Percentiles rank a stretch among this genome's conserved stretches.
Evolutionary conservation across 2,329 filamentous ascomycete genomes (phyloP).

Genomic region (Verticillium dahliae): DNA sequence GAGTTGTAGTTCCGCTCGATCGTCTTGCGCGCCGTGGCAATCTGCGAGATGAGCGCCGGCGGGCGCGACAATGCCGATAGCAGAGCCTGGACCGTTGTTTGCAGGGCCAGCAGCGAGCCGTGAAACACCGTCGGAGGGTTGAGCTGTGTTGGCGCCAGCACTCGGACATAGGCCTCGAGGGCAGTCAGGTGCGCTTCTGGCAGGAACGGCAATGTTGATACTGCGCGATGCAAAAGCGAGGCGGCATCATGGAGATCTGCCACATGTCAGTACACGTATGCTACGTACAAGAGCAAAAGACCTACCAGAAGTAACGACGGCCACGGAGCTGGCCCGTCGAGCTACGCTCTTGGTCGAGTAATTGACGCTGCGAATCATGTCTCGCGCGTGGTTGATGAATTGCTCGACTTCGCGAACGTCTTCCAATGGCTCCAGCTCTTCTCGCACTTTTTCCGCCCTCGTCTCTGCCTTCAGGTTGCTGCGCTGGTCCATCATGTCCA

Average conservation of each 20-base stretch:
- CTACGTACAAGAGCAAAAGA: background rate
- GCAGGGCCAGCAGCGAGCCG: constrained; percentile 69
- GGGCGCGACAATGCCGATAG: constrained; percentile 74
- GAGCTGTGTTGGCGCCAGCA: constrained; percentile 60
- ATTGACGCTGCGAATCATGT: constrained; percentile 81
- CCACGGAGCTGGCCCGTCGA: constrained; percentile 68
- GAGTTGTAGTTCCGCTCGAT: constrained; percentile 72
- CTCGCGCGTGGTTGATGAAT: constrained; percentile 84
- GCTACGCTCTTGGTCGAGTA: constrained; percentile 77
- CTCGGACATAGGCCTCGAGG: constrained; percentile 64
- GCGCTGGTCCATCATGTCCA: constrained; percentile 82
- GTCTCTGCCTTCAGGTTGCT: constrained; percentile 81
- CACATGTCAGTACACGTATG: background rate
- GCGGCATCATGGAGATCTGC: constrained; percentile 64
- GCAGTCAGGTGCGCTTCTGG: constrained; percentile 62
- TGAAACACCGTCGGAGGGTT: constrained; percentile 70
- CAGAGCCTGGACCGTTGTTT: constrained; percentile 77
- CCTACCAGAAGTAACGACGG: constrained; percentile 56
- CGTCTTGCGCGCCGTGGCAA: constrained; percentile 65
- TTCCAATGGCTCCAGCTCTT: constrained; percentile 80
- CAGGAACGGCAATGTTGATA: constrained; percentile 57
- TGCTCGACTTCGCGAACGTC: constrained; percentile 86
- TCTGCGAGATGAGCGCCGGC: constrained; percentile 67
- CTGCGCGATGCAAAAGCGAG: constrained; percentile 43
- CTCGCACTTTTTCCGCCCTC: constrained; percentile 74